Base-by-base conservation (phyloP, 495 filamentous ascomycete species). In the Parachaetomium inaequale region DNA sequence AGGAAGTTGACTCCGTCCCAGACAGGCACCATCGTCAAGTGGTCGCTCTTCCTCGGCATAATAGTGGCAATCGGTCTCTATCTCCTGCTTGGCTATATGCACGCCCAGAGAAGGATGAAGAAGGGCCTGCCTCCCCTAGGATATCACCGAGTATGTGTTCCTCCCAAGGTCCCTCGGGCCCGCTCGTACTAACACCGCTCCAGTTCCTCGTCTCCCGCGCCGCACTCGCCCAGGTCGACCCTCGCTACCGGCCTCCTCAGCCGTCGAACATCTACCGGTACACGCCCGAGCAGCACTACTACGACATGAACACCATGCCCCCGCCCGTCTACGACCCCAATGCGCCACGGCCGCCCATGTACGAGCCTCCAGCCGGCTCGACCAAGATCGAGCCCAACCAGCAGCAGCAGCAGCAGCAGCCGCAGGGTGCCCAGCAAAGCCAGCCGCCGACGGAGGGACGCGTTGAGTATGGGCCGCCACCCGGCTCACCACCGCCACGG, bases 11-110 rank as follows among this genome's bases (percentile, higher is more conserved):
- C 57, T 45, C 19, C 29, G 6, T 17, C 3, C 11, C 32, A 88
- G 85, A 79, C 76, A 28, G 87, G 82, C 45, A 68, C 79, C 51
- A 84, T 85, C 57, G 72, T 89, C 65, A 90, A 89, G 73, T 93
- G 87, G 82, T 79, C 79, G 31, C 71, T 92, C 46, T 83, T 91
- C 69, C 81, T 87, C 61, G 80, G 74, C 51, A 55, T 81, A 52
- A 71, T 84, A 26, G 46, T 81, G 32, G 38, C 87, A 42, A 68
- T 87, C 59, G 63, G 81, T 64, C 68, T 84, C 29, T 77, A 82
- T 61, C 76, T 85, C 66, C 67, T 89, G 32, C 69, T 85, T 36
- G 85, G 85, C 65, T 82, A 83, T 63, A 79, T 85, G 63, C 89
- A 92, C 70, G 89, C 88, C 42, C 81, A 84, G 74, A 74, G 76